phyloP scores from a whole-genome alignment of 495 filamentous ascomycete species.

The Trichoderma reesei region DNA sequence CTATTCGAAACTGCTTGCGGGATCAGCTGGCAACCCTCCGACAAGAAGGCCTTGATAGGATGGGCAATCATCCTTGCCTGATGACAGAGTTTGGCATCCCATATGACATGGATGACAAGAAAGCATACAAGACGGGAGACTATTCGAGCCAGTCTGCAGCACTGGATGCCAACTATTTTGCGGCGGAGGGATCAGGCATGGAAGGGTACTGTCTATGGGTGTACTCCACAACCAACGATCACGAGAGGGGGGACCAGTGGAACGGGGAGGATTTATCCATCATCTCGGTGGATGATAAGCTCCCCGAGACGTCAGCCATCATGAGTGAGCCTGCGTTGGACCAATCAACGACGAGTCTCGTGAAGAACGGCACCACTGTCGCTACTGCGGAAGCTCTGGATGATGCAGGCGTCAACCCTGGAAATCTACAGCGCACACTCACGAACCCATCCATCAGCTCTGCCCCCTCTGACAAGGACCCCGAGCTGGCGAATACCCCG shows the following conservation, averaged over 20 bases:
- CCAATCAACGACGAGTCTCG: slow-evolving; percentile 26
- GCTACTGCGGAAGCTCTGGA: slow-evolving; percentile 34
- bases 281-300: slow-evolving; percentile 68
- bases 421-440: slow-evolving; percentile 63
- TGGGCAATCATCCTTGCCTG: slow-evolving; percentile 82
- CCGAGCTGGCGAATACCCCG: slow-evolving; percentile 45
- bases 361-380: slow-evolving; percentile 18
- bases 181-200: slow-evolving; percentile 66
- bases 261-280: slow-evolving; percentile 96
- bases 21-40: slow-evolving; percentile 84
- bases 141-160: slow-evolving; percentile 88
- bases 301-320: slow-evolving; percentile 46
- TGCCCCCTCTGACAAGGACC: slow-evolving; percentile 37
- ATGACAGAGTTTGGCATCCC: slow-evolving; percentile 96
- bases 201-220: slow-evolving; percentile 88
- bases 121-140: slow-evolving; percentile 93
- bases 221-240: slow-evolving; percentile 77
- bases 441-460: slow-evolving; percentile 63
- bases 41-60: slow-evolving; percentile 80
- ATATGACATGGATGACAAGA: slow-evolving; percentile 95
- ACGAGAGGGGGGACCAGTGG: slow-evolving; percentile 89
- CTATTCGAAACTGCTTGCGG: slow-evolving; percentile 87
- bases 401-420: slow-evolving; percentile 49
- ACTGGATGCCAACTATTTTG: slow-evolving; percentile 96
- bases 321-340: slow-evolving; percentile 26